Evolutionary conservation across 2,329 filamentous ascomycete species (phyloP).

Genomic region (Beauveria varroae): DNA sequence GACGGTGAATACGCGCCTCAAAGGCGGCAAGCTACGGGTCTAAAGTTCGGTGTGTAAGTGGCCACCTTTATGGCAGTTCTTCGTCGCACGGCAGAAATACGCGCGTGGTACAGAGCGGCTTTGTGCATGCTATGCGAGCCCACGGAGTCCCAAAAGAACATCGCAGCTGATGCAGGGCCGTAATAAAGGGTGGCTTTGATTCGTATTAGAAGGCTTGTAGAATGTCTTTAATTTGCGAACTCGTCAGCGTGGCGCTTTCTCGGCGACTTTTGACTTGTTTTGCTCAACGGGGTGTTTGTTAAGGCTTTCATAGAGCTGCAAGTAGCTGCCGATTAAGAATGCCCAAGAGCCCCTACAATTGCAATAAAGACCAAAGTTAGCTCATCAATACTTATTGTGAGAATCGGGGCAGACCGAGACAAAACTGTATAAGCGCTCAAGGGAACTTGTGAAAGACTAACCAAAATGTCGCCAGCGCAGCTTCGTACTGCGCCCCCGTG

Average conservation of each 20-base stretch:
- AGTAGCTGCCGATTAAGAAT: slow-evolving; percentile 23
- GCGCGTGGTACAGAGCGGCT: background rate
- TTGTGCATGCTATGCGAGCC: background rate
- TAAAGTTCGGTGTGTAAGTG: background rate
- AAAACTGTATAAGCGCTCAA: background rate
- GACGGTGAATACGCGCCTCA: background rate
- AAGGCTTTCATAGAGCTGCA: slow-evolving; percentile 20
- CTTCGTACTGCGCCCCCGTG: slow-evolving; percentile 1
- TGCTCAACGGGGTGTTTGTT: slow-evolving; percentile 18
- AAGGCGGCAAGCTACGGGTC: background rate
- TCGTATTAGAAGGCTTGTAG: no score
- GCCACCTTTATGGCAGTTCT: background rate
- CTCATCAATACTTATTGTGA: slow-evolving; percentile 33
- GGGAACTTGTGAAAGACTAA: background rate
- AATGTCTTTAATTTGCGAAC: no score
- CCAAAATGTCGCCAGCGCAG: slow-evolving; percentile 31
- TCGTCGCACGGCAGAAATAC: background rate
- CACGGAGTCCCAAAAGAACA: background rate
- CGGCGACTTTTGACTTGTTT: background rate
- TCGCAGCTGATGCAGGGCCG: background rate
- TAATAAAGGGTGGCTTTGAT: no score
- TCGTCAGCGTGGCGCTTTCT: background rate
- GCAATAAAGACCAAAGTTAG: slow-evolving; percentile 33
- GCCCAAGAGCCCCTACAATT: slow-evolving; percentile 30
- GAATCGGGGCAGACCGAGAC: background rate